Evolutionary conservation across 768 basidiomycete genomes (phyloP).

Genomic region (Hygrophoropsis aurantiaca): DNA sequence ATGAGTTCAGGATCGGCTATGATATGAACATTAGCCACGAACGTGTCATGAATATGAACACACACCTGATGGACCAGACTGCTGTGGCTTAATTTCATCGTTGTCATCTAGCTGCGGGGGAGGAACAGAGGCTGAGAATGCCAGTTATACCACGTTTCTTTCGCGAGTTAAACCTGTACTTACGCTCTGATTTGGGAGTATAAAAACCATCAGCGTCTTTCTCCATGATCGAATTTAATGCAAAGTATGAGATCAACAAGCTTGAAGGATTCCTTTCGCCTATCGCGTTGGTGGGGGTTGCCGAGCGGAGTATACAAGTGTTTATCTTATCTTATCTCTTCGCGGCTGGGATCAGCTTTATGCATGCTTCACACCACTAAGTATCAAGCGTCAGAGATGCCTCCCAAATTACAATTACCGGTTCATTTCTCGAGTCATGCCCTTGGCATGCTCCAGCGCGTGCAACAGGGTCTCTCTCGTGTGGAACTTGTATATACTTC

Average conservation of each 20-base stretch:
- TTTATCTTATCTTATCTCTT: slow-evolving; percentile 4
- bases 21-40: not conserved
- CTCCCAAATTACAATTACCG: slow-evolving; percentile 6
- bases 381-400: not conserved
- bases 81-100: slow-evolving; percentile 19
- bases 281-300: not conserved
- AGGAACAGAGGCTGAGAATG: slow-evolving; percentile 16
- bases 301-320: slow-evolving; percentile 2
- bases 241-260: slow-evolving; percentile 3
- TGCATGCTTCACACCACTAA: not conserved
- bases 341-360: not conserved
- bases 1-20: slow-evolving; percentile 58
- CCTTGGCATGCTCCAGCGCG: slow-evolving; percentile 17
- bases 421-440: slow-evolving; percentile 21
- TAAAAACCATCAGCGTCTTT: slow-evolving; percentile 85
- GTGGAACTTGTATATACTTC: slow-evolving; percentile 63
- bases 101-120: slow-evolving; percentile 28
- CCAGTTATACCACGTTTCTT: not conserved
- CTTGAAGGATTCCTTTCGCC: too few relatives aligned
- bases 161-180: not conserved
- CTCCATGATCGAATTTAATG: slow-evolving; percentile 42
- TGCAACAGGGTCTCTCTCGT: slow-evolving; percentile 46
- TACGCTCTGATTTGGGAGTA: slow-evolving; percentile 51
- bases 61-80: slow-evolving; percentile 22
- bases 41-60: not conserved